A percentile compares a stretch with the other conserved stretches of the same genome.
phyloP scores from a whole-genome alignment of 805 yeast genomes.

The Candida pini region DNA sequence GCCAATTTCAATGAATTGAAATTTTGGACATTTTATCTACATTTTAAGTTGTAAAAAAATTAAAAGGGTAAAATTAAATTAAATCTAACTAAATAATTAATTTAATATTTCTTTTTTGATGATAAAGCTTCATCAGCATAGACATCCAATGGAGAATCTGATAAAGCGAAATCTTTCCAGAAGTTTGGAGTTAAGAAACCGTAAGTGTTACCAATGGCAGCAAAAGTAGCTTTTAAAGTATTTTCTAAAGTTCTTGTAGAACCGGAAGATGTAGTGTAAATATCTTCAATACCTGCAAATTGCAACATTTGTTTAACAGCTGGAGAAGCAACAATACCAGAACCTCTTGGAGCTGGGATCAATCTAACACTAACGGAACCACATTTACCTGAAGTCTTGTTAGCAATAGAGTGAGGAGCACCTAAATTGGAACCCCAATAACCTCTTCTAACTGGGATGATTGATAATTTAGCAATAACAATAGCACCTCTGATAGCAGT shows the following conservation, averaged over 20 bases:
- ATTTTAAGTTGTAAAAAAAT: too few relatives aligned
- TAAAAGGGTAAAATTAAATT: background rate
- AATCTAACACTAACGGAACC: constrained; percentile 98
- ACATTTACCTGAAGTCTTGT: constrained; percentile 99
- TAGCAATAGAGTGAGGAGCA: constrained; percentile 97
- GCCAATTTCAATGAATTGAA: background rate
- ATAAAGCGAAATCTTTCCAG: constrained; percentile 84
- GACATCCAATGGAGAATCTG: constrained; percentile 91
- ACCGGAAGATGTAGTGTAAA: constrained; percentile 97
- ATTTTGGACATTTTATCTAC: background rate
- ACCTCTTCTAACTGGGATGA: constrained; percentile 99
- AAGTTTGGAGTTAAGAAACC: constrained; percentile 99
- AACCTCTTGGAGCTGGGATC: constrained; percentile 99
- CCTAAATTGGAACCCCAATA: constrained; percentile 99
- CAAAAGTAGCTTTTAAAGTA: constrained; percentile 99
- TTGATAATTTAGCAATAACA: constrained; percentile 96
- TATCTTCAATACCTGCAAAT: constrained; percentile 99
- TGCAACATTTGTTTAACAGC: constrained; percentile 98
- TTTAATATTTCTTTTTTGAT: constrained; percentile 70
- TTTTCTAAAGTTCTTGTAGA: constrained; percentile 99
- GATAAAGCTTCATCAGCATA: constrained; percentile 81
- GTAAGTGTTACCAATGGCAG: constrained; percentile 99
- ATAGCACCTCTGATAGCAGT: constrained; percentile 99
- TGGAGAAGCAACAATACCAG: constrained; percentile 99
- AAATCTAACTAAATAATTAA: constrained; percentile 6